Conservation (phyloP, 768 basidiomycete species). For the Termitomyces sp. region DNA sequence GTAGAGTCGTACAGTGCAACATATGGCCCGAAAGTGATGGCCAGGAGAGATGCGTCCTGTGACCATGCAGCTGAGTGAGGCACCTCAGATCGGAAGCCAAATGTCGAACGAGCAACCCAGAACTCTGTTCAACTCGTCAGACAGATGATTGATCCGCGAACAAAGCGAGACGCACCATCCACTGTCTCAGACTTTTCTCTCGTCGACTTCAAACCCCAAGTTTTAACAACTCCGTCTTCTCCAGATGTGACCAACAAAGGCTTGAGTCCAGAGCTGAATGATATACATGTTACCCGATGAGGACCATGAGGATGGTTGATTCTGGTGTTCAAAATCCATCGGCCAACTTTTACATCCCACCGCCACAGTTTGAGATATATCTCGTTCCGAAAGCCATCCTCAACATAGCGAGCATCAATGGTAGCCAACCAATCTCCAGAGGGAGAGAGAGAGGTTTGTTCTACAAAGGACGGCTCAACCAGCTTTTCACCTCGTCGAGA, state of each 20-base stretch:
- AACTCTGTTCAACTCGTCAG: conserved; percentile 38
- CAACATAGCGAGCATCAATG: conserved; percentile 67
- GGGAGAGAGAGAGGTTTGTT: conserved; percentile 57
- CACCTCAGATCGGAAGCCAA: conserved; percentile 60
- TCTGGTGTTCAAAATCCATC: conserved; percentile 80
- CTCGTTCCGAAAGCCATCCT: conserved; percentile 59
- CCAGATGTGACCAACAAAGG: conserved; percentile 63
- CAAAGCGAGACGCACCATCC: conserved; percentile 42
- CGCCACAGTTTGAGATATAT: conserved; percentile 88
- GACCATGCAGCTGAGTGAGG: conserved; percentile 76
- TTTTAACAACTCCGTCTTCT: conserved; percentile 69
- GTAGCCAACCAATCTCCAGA: conserved; percentile 92
- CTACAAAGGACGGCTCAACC: conserved; percentile 72
- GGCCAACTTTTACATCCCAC: conserved; percentile 62
- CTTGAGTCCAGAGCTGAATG: conserved; percentile 54
- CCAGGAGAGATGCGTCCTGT: conserved; percentile 79
- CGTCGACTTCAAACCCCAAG: conserved; percentile 62
- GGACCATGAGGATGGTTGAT: conserved; percentile 84
- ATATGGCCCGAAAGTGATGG: conserved; percentile 59
- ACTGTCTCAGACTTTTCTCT: conserved; percentile 37
- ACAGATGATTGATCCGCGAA: no score
- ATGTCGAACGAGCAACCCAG: conserved; percentile 77
- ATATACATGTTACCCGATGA: conserved; percentile 51
- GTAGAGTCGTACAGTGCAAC: conserved; percentile 72
- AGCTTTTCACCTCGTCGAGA: conserved; percentile 74